These are phyloP conservation scores for Thuja plicata DNA, from an alignment of 83 land plant genomes.

Conservation along the genomic window DNA sequence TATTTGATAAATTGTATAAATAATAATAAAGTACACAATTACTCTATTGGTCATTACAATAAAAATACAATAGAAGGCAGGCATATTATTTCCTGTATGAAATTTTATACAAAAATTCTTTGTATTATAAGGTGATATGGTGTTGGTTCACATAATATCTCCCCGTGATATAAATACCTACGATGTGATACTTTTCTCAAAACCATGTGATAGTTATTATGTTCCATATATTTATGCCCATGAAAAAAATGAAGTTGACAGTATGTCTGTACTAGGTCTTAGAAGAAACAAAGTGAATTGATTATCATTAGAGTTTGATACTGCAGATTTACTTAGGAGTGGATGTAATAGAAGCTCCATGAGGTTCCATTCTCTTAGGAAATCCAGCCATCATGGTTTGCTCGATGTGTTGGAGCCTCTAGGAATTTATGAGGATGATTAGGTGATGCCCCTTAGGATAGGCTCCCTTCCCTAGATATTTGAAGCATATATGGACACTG, in stretches of 20 bases:
- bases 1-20: no score
- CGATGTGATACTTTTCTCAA: no score
- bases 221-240: neutral
- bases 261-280: neutral
- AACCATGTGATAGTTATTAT: neutral
- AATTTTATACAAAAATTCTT: no score
- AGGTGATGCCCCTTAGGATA: slow-evolving; percentile 38
- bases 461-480: slow-evolving; percentile 43
- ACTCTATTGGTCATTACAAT: no score
- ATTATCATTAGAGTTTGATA: neutral
- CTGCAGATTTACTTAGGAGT: neutral
- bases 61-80: no score
- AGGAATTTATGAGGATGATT: slow-evolving; percentile 38
- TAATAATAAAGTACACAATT: no score
- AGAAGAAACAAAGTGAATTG: neutral
- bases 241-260: neutral
- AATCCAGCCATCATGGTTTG: neutral
- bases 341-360: neutral
- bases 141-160: no score
- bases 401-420: slow-evolving; percentile 31
- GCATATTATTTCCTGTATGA: no score
- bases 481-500: slow-evolving; percentile 56
- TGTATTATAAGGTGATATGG: no score
- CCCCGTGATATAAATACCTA: no score
- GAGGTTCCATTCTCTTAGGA: slow-evolving; percentile 10